phyloP scores from a whole-genome alignment of 805 yeast genomes.

The Starmerella scarabaei region DNA sequence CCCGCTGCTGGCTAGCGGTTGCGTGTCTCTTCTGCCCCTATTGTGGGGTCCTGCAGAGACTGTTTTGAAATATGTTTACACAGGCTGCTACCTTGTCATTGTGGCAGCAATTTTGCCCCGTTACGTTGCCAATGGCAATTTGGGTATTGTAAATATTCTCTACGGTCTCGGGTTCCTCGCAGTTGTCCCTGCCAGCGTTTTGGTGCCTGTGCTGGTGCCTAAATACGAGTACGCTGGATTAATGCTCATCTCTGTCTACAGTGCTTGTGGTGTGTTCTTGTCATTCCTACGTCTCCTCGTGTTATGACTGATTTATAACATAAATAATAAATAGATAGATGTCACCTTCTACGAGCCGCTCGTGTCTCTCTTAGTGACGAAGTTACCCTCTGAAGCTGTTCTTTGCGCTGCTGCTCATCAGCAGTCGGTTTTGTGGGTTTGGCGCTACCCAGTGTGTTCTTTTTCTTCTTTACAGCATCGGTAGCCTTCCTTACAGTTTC shows the following conservation, averaged over 20 bases:
- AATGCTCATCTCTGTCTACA: slow-evolving; percentile 75
- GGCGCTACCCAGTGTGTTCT: no score
- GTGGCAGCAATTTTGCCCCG: slow-evolving; percentile 51
- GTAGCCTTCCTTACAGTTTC: no score
- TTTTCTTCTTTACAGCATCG: no score
- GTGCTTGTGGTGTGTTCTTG: slow-evolving; percentile 69
- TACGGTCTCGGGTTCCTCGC: slow-evolving; percentile 59
- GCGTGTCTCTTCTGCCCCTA: slow-evolving; percentile 78
- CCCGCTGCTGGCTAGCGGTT: slow-evolving; percentile 64
- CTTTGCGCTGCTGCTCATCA: no score
- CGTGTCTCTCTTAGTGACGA: no score
- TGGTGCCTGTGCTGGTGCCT: slow-evolving; percentile 40
- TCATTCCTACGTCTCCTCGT: slow-evolving; percentile 51
- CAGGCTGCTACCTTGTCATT: slow-evolving; percentile 74
- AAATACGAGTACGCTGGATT: slow-evolving; percentile 61
- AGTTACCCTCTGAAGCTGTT: no score
- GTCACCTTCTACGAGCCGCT: neutral
- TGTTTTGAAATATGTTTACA: slow-evolving; percentile 59
- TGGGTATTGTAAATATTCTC: slow-evolving; percentile 56
- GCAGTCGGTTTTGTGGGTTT: no score
- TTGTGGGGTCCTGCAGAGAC: slow-evolving; percentile 70
- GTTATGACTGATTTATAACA: neutral
- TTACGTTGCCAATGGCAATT: slow-evolving; percentile 35
- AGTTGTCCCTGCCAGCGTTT: slow-evolving; percentile 43
- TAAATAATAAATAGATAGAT: no score